Evolutionary conservation across 345 rosid genomes (phyloP), one percentile per base, ranked within the genome.

Genomic region (Toxicodendron radicans): DNA sequence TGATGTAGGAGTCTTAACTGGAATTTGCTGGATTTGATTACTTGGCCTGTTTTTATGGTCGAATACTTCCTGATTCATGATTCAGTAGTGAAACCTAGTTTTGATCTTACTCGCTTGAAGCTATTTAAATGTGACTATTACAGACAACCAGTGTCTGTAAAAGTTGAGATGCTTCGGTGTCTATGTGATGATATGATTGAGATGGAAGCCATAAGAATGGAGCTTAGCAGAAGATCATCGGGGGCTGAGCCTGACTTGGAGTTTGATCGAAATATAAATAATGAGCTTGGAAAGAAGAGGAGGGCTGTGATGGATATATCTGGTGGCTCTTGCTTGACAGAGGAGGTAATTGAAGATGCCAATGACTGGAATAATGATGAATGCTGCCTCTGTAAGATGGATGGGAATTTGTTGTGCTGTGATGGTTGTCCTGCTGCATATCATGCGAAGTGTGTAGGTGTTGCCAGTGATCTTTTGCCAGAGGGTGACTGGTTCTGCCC

Each of bases 341-440:
- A 83, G 72, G 97, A 89, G 74, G 78, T 78, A 62, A 77, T 57
- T 74, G 94, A 90, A 77, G 83, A 82, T 35, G 79, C 84, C 23
- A 65, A 72, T 73, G 98, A 93, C 82, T 77, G 90, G 94, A 95
- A 95, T 81, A 90, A 88, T 76, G 98, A 95, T 68, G 96, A 95
- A 76, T 95, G 98, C 79, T 86, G 87, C 81, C 87, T 95, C 73
- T 95, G 99, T 75, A 95, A 91, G 88, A 95, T 95, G 99, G 97
- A 95, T 75, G 98, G 99, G 69, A 91, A 56, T 71, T 82, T 95
- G 82, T 88, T 95, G 73, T 95, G 98, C 80, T 95, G 99, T 78
- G 99, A 95, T 84, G 99, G 99, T 64, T 93, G 99, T 80, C 99
- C 99, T 68, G 98, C 99, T 83, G 99, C 99, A 11, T 95, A 89